phyloP scores from a whole-genome alignment of 805 yeast species.

The Jamesozyma spencerorum region DNA sequence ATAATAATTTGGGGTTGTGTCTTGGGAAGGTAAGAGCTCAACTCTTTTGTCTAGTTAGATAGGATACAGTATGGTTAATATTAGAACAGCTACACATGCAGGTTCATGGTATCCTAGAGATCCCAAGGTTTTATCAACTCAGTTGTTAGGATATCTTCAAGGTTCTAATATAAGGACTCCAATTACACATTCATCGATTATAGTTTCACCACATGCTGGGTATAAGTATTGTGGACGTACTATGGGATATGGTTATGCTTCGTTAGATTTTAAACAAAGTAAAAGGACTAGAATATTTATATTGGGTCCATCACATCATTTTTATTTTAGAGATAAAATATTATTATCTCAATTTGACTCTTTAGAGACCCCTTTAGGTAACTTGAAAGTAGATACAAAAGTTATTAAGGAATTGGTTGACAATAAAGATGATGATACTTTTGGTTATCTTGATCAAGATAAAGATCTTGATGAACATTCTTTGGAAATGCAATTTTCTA shows the following conservation, averaged over 20 bases:
- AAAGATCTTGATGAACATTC: slow-evolving; percentile 84
- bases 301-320: slow-evolving; percentile 90
- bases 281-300: slow-evolving; percentile 52
- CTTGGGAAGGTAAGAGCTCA: no score
- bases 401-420: slow-evolving; percentile 31
- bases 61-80: no score
- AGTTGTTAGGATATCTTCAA: slow-evolving; percentile 41
- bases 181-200: slow-evolving; percentile 27
- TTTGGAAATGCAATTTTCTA: slow-evolving; percentile 88
- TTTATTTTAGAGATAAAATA: slow-evolving; percentile 58
- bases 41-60: no score
- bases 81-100: slow-evolving; percentile 74
- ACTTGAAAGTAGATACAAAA: slow-evolving; percentile 53
- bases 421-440: slow-evolving; percentile 27
- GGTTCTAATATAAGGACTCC: background rate
- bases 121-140: slow-evolving; percentile 35
- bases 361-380: slow-evolving; percentile 80
- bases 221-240: slow-evolving; percentile 71
- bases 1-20: no score
- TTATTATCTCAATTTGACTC: slow-evolving; percentile 41
- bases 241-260: slow-evolving; percentile 66
- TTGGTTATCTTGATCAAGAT: slow-evolving; percentile 46
- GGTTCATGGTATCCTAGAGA: slow-evolving; percentile 78
- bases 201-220: slow-evolving; percentile 70
- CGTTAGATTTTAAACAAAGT: slow-evolving; percentile 44